Base-by-base conservation (phyloP, 2,329 filamentous ascomycete species). In the Monilinia fructigena region DNA sequence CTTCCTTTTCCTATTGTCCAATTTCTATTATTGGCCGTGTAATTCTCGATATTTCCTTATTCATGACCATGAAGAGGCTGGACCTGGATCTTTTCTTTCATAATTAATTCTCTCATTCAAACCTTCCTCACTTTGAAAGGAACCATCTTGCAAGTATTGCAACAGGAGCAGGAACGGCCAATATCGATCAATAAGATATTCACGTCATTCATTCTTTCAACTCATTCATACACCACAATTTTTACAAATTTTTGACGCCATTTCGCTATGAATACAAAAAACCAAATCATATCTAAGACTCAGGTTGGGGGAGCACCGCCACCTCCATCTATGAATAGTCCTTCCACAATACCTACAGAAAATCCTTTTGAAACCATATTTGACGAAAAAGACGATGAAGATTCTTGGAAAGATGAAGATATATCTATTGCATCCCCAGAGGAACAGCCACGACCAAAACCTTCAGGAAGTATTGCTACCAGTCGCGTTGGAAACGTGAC, bases 331-430 rank as follows among this genome's bases (percentile, higher is more conserved):
- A 55, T 65, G 56, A 50, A 68, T 38, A 58, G 45, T 56, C 60
- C 64, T 65, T 66, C 65, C 38, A 67, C 68, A 66, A 35, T 66
- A 58, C 47, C 40, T 63, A 58, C 64, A 38, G 64, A 66, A 40
- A 74, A 74, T 66, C 69, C 73, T 65, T 75, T 72, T 65, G 58
- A 72, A 63, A 69, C 70, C 28, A 38, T 68, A 26, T 73, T 72
- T 48, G 71, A 72, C 55, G 70, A 58, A 18, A 69, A 72, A 16
- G 70, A 72, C 35, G 66, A 69, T 28, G 72, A 74, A 60, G 75
- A 74, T 55, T 75, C 72, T 72, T 76, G 75, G 74, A 70, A 74
- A 47, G 73, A 74, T 18, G 74, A 75, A 38, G 58, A 63, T 23
- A 63, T 52, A 18, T 53, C 65, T 35, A 60, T 54, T 10, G 42